These are phyloP conservation scores for Przewalskia tangutica DNA, from an alignment of 257 asterid species.

Conservation along the genomic window DNA sequence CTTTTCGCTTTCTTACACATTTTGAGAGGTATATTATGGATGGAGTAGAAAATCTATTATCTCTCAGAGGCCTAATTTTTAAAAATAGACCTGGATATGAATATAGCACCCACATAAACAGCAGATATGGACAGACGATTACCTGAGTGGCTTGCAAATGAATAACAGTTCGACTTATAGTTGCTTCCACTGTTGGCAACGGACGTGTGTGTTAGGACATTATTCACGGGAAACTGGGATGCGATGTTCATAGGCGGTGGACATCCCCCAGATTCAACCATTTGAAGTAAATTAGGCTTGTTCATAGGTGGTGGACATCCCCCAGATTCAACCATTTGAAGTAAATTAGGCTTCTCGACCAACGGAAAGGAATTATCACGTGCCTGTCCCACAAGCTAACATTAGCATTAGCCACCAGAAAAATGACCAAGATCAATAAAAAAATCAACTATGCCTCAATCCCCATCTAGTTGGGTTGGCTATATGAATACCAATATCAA, in stretches of 20 bases:
- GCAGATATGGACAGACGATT: constrained; percentile 7
- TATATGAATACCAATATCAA: neutral
- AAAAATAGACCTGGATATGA: constrained; percentile 1
- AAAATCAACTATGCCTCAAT: neutral
- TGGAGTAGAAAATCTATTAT: neutral
- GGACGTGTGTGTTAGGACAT: constrained; percentile 29
- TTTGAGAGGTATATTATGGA: neutral
- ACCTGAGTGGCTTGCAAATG: constrained; percentile 52
- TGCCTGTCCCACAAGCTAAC: constrained; percentile 43
- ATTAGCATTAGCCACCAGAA: neutral
- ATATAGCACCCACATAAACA: neutral
- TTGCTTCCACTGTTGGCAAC: constrained; percentile 13
- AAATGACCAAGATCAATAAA: constrained; percentile 1
- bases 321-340: constrained; percentile 34
- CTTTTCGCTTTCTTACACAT: neutral
- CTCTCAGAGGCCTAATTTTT: neutral
- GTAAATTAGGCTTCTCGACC: constrained; percentile 31
- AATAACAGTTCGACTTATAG: constrained; percentile 35
- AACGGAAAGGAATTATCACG: constrained; percentile 14
- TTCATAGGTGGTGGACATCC: constrained; percentile 33
- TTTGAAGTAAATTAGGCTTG: constrained; percentile 32
- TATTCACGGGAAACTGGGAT: constrained; percentile 40
- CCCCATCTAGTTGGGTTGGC: neutral
- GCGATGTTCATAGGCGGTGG: constrained; percentile 27
- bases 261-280: constrained; percentile 36